Conservation (phyloP, 306 rosid genomes). For the Rubus parviflorus region DNA sequence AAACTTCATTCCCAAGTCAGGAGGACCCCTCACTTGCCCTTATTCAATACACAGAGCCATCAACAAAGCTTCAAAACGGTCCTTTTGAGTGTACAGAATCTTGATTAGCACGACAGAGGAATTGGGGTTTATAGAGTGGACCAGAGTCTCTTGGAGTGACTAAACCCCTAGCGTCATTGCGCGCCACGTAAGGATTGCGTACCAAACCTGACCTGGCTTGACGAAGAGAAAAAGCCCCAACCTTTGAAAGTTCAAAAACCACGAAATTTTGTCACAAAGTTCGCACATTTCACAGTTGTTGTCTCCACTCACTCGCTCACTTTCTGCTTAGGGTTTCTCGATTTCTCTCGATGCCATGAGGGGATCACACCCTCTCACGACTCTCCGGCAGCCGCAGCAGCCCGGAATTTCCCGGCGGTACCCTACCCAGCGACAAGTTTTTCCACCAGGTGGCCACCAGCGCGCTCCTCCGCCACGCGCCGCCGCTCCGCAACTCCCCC, state of each 20-base stretch:
- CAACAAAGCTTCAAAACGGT: no score
- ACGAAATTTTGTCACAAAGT: background rate
- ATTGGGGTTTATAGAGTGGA: background rate
- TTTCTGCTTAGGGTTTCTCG: slow-evolving; percentile 32
- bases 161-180: background rate
- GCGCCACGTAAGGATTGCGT: background rate
- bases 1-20: no score
- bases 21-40: no score
- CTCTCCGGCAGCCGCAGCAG: slow-evolving; percentile 11
- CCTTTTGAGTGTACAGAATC: no score
- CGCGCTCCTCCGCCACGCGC: slow-evolving; percentile 21
- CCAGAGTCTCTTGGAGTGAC: background rate
- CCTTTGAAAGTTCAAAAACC: background rate
- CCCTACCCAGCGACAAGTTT: background rate
- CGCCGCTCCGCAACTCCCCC: background rate
- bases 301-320: background rate
- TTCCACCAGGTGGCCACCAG: background rate
- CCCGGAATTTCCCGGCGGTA: slow-evolving; percentile 11
- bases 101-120: no score
- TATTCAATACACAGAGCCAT: no score
- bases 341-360: slow-evolving; percentile 42
- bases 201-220: background rate
- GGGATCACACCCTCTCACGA: background rate
- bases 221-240: background rate
- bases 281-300: background rate